Percentiles rank a stretch among this genome's conserved stretches.
phyloP scores from a whole-genome alignment of 2,329 filamentous ascomycete species.

The Pseudogymnoascus sp. region DNA sequence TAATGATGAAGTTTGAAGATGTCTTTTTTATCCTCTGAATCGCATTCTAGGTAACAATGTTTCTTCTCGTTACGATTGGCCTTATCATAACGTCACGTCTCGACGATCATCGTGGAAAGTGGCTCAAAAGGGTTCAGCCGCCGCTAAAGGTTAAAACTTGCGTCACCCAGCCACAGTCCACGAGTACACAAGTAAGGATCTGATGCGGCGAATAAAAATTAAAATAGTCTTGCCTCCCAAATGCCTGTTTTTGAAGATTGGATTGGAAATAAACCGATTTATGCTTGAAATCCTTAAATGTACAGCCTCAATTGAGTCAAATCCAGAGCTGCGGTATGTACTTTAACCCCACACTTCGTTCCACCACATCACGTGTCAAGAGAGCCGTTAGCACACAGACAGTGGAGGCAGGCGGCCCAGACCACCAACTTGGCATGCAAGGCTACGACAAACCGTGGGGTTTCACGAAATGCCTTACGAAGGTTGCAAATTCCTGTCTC shows the following conservation, averaged over 20 bases:
- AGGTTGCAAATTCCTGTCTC: not conserved
- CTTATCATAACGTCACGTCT: constrained; percentile 4
- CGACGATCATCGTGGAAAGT: constrained; percentile 2
- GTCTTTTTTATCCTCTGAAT: not conserved
- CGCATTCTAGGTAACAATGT: not conserved
- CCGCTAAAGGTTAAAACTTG: not conserved
- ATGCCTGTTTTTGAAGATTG: not conserved
- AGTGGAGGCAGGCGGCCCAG: not conserved
- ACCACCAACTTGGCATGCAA: constrained; percentile 6
- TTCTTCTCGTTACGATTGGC: not conserved
- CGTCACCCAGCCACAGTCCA: not conserved
- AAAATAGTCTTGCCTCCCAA: not conserved
- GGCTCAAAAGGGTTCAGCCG: constrained; percentile 8
- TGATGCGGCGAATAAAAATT: constrained; percentile 4
- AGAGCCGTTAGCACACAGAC: not conserved
- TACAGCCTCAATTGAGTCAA: not conserved
- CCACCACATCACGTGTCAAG: not conserved
- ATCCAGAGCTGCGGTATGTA: not conserved
- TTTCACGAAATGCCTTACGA: not conserved
- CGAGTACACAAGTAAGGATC: not conserved
- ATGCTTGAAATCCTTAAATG: not conserved
- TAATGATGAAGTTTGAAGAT: not conserved
- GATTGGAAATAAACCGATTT: not conserved
- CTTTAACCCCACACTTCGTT: not conserved
- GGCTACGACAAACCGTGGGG: not conserved